phyloP scores from a whole-genome alignment of 1,284 basidiomycete genomes.

The Schizophyllum commune region DNA sequence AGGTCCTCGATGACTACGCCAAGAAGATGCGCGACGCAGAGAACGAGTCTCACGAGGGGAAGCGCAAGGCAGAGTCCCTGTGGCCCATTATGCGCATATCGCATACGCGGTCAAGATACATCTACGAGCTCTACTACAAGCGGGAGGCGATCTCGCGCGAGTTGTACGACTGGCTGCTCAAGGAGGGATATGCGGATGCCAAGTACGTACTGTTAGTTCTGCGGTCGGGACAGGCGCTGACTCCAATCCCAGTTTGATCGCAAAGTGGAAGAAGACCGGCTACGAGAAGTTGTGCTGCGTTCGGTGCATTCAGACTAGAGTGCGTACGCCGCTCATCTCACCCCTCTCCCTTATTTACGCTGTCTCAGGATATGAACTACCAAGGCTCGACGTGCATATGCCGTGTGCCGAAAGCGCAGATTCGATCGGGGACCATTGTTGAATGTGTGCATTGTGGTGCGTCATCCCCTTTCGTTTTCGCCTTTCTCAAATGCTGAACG shows the following conservation, averaged over 20 bases:
- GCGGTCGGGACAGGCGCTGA: conserved; percentile 4
- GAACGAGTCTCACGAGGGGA: conserved; percentile 96
- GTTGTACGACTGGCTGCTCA: conserved; percentile 97
- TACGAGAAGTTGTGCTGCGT: conserved; percentile 99
- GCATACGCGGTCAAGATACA: conserved; percentile 92
- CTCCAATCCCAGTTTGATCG: conserved; percentile 67
- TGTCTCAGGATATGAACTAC: conserved; percentile 91
- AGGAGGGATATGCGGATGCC: conserved; percentile 95
- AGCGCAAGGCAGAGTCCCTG: conserved; percentile 93
- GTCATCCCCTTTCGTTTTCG: conserved; percentile 24
- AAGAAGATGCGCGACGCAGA: conserved; percentile 98
- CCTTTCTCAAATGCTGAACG: conserved; percentile 6
- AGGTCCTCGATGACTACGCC: conserved; percentile 91
- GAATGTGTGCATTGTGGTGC: conserved; percentile 95
- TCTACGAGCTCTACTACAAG: conserved; percentile 99
- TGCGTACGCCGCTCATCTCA: conserved; percentile 25
- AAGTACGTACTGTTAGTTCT: conserved; percentile 60
- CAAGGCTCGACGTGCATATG: conserved; percentile 99
- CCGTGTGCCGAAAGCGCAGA: conserved; percentile 90
- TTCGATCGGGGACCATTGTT: conserved; percentile 89
- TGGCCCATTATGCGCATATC: conserved; percentile 99
- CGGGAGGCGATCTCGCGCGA: conserved; percentile 91
- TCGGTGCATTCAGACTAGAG: conserved; percentile 92
- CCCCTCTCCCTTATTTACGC: conserved; percentile 9
- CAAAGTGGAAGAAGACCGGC: conserved; percentile 98